Evolutionary conservation across 441 rosid genomes (phyloP), one percentile per base, ranked within the genome.

Genomic region (Adansonia grandidieri): DNA sequence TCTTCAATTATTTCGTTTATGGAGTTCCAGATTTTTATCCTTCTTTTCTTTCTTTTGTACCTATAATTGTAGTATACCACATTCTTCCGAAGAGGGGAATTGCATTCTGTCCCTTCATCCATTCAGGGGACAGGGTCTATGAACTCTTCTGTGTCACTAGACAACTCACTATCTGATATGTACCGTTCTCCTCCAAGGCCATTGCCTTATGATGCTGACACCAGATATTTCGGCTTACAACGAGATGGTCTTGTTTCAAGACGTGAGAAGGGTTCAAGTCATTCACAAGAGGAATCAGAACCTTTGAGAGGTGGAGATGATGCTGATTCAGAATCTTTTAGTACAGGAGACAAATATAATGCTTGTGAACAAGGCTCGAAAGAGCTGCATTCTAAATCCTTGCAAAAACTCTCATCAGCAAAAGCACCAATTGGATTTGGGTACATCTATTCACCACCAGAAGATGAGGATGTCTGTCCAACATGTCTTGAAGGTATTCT

Each of bases 111-210:
- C 84, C 86, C 95, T 74, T 65, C 93, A 80, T 88, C 98, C 81
- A 88, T 89, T 85, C 90, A 91, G 76, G 92, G 93, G 80, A 81
- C 92, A 53, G 82, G 94, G 58, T 88, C 97, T 58, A 84, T 88
- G 76, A 80, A 84, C 80, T 80, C 96, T 71, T 74, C 93, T 73
- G 80, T 87, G 20, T 88, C 94, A 47, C 87, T 87, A 62, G 99
- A 92, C 81, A 89, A 92, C 84, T 91, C 97, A 82, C 86, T 96
- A 56, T 90, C 98, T 80, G 90, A 83, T 83, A 87, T 88, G 86
- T 96, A 85, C 77, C 97, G 86, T 42, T 90, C 99, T 88, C 98
- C 99, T 82, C 98, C 99, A 56, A 91, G 91, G 81, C 99, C 99
- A 2, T 78, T 96, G 89, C 99, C 99, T 84, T 95, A 95, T 78